A percentile compares a stretch with the other conserved stretches of the same genome.
These are phyloP conservation scores for Gryganskiella cystojenkinii DNA, from an alignment of 192 early-diverging fungal species.

Conservation along the genomic window DNA sequence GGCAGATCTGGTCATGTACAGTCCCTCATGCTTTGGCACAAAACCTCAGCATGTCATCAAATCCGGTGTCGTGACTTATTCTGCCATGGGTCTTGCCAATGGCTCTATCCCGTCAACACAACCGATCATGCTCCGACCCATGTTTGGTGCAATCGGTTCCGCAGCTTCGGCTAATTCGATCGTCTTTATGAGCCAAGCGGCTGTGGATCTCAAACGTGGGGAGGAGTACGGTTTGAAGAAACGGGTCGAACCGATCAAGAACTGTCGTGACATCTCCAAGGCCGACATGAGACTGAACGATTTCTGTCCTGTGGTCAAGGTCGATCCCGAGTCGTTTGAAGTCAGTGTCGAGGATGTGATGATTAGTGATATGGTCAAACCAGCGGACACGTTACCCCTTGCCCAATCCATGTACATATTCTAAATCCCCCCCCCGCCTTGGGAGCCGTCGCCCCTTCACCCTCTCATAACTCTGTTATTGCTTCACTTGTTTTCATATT, in stretches of 20 bases:
- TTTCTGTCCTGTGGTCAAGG: slow-evolving; percentile 75
- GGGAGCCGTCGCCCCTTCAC: not conserved
- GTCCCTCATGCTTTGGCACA: slow-evolving; percentile 87
- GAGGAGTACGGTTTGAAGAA: slow-evolving; percentile 76
- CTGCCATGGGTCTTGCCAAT: slow-evolving; percentile 94
- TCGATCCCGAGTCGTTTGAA: slow-evolving; percentile 94
- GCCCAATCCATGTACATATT: slow-evolving; percentile 76
- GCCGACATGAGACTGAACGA: slow-evolving; percentile 90
- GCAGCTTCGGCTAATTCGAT: slow-evolving; percentile 70
- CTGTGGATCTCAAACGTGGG: slow-evolving; percentile 66
- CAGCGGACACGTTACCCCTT: slow-evolving; percentile 75
- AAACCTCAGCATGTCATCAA: slow-evolving; percentile 91
- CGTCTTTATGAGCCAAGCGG: slow-evolving; percentile 86
- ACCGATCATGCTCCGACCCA: slow-evolving; percentile 85
- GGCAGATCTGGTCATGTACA: slow-evolving; percentile 93
- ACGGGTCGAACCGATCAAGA: slow-evolving; percentile 73
- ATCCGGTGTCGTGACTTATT: slow-evolving; percentile 86
- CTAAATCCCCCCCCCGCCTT: too few species aligned
- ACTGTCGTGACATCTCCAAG: slow-evolving; percentile 84
- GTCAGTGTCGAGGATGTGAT: slow-evolving; percentile 83
- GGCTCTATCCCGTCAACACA: slow-evolving; percentile 96
- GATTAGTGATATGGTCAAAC: slow-evolving; percentile 69
- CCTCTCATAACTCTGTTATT: not conserved
- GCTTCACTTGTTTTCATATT: not conserved
- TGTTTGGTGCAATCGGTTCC: slow-evolving; percentile 82